Conservation (phyloP, 495 filamentous ascomycete species). For the Penicillium desertorum region DNA sequence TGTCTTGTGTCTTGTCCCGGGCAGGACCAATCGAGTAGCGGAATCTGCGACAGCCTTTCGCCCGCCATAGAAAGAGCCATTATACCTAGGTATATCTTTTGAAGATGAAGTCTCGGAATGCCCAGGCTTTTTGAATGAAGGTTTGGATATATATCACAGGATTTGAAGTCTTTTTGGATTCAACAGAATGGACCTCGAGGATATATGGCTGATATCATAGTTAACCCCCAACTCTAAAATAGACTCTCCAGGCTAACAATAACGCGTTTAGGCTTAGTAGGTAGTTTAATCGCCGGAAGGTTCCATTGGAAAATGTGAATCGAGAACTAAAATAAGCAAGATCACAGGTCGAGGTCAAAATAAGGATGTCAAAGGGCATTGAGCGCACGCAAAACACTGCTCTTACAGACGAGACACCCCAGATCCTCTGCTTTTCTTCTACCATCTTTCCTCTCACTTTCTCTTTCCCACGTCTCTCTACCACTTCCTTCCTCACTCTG, state of each 20-base stretch:
- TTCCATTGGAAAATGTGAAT: neutral
- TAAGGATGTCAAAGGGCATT: conserved; percentile 1
- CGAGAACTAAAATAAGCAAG: neutral
- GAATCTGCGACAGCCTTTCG: neutral
- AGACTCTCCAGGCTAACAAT: neutral
- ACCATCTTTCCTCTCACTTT: neutral
- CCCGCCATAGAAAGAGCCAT: neutral
- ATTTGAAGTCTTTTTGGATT: neutral
- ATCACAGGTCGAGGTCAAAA: neutral
- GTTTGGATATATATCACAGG: neutral
- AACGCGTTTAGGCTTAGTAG: neutral
- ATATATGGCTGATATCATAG: conserved; percentile 1
- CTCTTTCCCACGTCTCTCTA: neutral
- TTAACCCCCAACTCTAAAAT: neutral
- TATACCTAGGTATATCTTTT: neutral
- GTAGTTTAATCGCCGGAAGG: neutral
- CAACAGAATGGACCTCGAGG: neutral
- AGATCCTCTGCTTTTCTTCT: neutral
- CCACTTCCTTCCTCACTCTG: neutral
- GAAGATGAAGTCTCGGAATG: neutral
- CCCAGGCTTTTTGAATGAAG: neutral
- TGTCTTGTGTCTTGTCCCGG: neutral
- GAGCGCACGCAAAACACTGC: neutral
- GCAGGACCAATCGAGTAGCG: neutral
- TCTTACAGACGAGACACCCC: neutral